phyloP scores from a whole-genome alignment of 140 eudicot species.

The Cichorium intybus region DNA sequence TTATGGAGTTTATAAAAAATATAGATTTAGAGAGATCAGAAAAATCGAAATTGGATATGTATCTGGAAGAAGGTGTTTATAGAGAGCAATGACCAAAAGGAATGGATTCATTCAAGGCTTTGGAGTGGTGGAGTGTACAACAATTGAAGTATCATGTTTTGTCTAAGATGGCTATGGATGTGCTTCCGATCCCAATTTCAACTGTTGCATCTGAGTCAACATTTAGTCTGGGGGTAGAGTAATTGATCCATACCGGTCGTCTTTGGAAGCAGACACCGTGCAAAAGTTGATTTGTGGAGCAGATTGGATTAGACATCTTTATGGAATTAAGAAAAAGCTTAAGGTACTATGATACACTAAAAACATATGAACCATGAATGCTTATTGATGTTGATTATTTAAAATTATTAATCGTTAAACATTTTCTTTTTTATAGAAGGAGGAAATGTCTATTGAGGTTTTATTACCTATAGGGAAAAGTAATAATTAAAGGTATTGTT shows the following conservation, averaged over 20 bases:
- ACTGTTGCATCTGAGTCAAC: too few species aligned
- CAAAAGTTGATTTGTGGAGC: not conserved
- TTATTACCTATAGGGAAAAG: not conserved
- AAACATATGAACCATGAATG: too few species aligned
- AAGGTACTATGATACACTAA: not conserved
- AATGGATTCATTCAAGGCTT: not conserved
- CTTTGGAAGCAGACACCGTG: not conserved
- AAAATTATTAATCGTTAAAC: not conserved
- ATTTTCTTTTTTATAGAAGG: not conserved
- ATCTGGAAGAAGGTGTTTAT: not conserved
- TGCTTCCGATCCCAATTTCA: too few species aligned
- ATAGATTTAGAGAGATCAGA: not conserved
- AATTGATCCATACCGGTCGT: too few species aligned
- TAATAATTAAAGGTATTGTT: not conserved
- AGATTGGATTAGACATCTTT: not conserved
- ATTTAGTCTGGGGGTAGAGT: not conserved
- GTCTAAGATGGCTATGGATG: conserved; percentile 11
- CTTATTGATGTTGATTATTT: not conserved
- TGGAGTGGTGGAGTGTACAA: conserved; percentile 2
- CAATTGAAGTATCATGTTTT: not conserved
- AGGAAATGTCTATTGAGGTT: not conserved
- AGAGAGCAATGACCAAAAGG: not conserved
- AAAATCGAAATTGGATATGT: not conserved
- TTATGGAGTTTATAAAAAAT: not conserved
- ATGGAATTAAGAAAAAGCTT: not conserved